These are phyloP conservation scores for Cystobasidium sp. DNA, from an alignment of 1,284 basidiomycete species.

Conservation along the genomic window DNA sequence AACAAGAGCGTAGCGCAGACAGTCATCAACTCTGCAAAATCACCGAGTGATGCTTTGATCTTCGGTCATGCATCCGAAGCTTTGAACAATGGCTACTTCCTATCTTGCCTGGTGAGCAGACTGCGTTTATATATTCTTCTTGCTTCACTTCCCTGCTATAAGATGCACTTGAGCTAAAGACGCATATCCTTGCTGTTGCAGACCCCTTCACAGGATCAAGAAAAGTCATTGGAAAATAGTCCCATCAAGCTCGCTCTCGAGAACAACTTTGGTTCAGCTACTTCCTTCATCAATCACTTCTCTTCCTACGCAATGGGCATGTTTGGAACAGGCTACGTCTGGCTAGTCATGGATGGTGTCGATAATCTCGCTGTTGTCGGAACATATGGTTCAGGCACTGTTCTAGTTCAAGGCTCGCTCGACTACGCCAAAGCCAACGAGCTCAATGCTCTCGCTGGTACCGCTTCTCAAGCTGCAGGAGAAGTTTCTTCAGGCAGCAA, in stretches of 20 bases:
- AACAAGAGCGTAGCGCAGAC: constrained; percentile 72
- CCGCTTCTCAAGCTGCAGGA: background rate
- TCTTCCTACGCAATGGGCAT: constrained; percentile 76
- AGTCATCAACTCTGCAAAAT: constrained; percentile 70
- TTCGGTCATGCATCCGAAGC: constrained; percentile 93
- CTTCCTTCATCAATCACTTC: constrained; percentile 75
- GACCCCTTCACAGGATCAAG: constrained; percentile 6
- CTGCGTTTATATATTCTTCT: background rate
- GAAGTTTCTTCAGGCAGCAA: background rate
- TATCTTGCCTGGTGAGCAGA: constrained; percentile 74
- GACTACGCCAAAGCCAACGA: constrained; percentile 50
- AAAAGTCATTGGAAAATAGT: constrained; percentile 1
- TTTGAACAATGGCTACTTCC: constrained; percentile 94
- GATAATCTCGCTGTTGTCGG: constrained; percentile 71
- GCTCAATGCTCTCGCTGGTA: constrained; percentile 12
- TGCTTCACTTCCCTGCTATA: background rate
- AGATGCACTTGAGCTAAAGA: background rate
- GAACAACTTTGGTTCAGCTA: constrained; percentile 67
- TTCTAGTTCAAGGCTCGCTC: constrained; percentile 67
- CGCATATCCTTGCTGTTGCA: background rate
- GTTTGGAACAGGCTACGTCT: constrained; percentile 79
- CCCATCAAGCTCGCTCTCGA: constrained; percentile 55
- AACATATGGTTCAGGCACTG: constrained; percentile 86
- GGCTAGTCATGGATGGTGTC: constrained; percentile 75
- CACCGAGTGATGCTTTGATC: constrained; percentile 69